Evolutionary conservation across 163 green algal genomes (phyloP).

Genomic region (Chloromonas sp.): DNA sequence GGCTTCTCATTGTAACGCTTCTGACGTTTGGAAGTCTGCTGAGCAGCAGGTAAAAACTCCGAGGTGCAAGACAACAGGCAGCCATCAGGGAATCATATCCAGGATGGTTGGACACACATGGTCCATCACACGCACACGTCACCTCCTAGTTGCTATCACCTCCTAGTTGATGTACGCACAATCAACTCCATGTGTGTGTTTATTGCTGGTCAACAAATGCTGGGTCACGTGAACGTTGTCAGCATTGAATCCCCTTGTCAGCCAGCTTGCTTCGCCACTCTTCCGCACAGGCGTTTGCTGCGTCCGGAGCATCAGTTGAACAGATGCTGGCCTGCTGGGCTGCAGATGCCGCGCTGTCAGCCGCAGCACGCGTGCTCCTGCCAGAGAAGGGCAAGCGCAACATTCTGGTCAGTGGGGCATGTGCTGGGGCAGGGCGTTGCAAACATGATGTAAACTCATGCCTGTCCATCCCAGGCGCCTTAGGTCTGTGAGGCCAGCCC

Average conservation of each 20-base stretch:
- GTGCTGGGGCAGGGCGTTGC: neutral
- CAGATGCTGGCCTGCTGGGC: constrained; percentile 10
- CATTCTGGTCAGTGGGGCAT: constrained; percentile 37
- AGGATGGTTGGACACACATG: neutral
- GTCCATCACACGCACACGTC: too few species aligned
- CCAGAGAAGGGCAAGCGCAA: constrained; percentile 43
- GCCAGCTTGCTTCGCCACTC: neutral
- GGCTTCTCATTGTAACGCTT: neutral
- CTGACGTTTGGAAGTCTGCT: constrained; percentile 1
- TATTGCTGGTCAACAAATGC: neutral
- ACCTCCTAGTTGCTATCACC: too few species aligned
- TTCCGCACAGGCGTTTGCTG: constrained; percentile 7
- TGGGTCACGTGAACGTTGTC: neutral
- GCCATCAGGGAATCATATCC: neutral
- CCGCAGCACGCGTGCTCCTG: constrained; percentile 19
- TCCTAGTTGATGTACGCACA: neutral
- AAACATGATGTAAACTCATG: neutral
- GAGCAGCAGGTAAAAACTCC: constrained; percentile 5
- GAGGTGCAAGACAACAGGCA: neutral
- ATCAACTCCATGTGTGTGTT: neutral
- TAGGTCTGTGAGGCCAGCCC: neutral
- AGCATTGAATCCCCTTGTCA: neutral
- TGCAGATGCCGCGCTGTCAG: constrained; percentile 13
- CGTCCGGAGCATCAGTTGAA: neutral
- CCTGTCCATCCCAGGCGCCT: too few species aligned